Evolutionary conservation across 2,329 filamentous ascomycete species (phyloP).

Genomic region (Ceratocystis harringtonii): DNA sequence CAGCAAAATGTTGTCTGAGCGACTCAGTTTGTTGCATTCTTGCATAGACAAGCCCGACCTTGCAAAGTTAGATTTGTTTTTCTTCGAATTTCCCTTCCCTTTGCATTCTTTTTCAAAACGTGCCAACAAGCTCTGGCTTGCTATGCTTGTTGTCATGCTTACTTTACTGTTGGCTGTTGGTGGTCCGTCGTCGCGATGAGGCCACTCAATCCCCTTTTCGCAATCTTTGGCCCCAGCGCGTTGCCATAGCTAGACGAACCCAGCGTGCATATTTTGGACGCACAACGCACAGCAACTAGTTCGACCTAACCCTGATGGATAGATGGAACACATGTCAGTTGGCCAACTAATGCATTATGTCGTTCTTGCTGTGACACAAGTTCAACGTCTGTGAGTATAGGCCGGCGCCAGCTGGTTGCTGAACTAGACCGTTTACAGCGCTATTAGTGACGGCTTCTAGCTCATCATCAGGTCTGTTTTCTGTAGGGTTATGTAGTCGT

Average conservation of each 20-base stretch:
- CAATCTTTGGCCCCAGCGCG: constrained; percentile 2
- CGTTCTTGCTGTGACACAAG: neutral
- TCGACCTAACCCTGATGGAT: neutral
- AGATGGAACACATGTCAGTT: neutral
- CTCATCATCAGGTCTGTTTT: no score
- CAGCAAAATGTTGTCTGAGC: neutral
- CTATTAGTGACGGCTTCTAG: no score
- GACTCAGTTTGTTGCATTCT: neutral
- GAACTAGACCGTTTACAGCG: no score
- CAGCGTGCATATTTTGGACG: constrained; percentile 6
- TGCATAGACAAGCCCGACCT: neutral
- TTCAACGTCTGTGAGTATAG: neutral
- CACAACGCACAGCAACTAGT: neutral
- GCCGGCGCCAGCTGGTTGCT: neutral
- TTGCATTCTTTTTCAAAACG: neutral
- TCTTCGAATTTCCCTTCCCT: neutral
- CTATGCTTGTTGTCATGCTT: neutral
- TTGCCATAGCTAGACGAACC: constrained; percentile 6
- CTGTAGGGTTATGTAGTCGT: no score
- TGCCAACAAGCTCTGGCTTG: neutral
- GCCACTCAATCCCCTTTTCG: neutral
- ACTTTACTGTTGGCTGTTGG: neutral
- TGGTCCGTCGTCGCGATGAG: neutral
- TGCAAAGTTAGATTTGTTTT: neutral
- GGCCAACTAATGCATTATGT: neutral